Evolutionary conservation across 2,329 filamentous ascomycete species (phyloP), one percentile per base, ranked within the genome.

Genomic region (Stachybotrys chartarum): DNA sequence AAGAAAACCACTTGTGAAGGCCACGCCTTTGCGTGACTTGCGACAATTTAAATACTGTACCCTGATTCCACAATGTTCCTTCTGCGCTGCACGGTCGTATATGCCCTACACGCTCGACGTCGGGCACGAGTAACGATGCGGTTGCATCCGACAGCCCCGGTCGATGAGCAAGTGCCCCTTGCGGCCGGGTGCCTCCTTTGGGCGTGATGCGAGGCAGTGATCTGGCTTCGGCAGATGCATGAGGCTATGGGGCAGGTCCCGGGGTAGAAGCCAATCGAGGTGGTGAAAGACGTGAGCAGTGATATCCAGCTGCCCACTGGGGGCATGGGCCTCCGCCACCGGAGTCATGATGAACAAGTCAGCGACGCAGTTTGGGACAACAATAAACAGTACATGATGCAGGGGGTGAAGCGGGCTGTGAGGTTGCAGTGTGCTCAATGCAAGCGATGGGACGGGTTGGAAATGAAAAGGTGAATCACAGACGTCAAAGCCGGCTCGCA

Each of bases 331-430:
- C 48, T 55, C 30, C 30, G 12, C 35, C 47, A 44, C 35, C 45
- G 47, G n/a, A 30, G 8, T 1, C 10, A 17, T 8, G 45, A 47
- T 11, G 50, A 46, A 42, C 48, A 50, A 46, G 46, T 52, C 50
- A 52, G 50, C 31, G 50, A 35, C 39, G 50, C 50, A 51, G 50
- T 35, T 51, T n/a, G 24, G 32, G 50, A 39, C 32, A 44, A 52
- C 50, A 52, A 30, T 42, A 52, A 44, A 52, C 50, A 44, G 18
- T 11, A 30, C 31, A 31, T 52, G n/a, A 52, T 52, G 50, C 50
- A 52, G 50, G 50, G 50, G 35, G 17, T 30, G 1, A 52, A 14
- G 18, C 45, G 45, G 45, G 18, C 10, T 42, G 35, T 42, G 35
- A 42, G 35, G 35, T 10, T 42, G 35, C 35, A 42, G 35, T 6